Evolutionary conservation across 257 asterid genomes (phyloP), one percentile per base, ranked within the genome.

Genomic region (Buddleja alternifolia): DNA sequence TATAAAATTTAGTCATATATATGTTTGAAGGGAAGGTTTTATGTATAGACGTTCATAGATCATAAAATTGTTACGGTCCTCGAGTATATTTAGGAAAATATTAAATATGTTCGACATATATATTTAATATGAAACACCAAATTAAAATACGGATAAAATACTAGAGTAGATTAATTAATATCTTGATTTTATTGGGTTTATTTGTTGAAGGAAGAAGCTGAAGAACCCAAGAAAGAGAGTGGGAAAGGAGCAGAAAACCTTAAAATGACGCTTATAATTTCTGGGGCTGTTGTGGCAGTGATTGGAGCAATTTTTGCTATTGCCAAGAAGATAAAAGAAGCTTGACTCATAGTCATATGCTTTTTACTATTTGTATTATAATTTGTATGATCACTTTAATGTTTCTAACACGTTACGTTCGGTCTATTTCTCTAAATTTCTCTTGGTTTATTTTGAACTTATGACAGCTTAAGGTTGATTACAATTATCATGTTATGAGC

Each of bases 271-370:
- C 73, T 88, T 7, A 1, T 85, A 16, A 60, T 88, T 14, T 78
- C 91, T 12, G 91, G 88, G 23, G 84, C 40, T 39, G 83, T 60
- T 66, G 73, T 85, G 29, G 90, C 90, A 16, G 78, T 80, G 0
- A 10, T 83, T 53, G 95, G 90, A 56, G 87, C 80, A n/a, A 41
- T 88, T 57, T 69, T 82, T 44, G 90, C 84, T 12, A 50, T 83
- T 0, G 69, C 58, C 9, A 82, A 77, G 78, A 83, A 82, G 80
- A 70, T 76, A 1, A 88, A 60, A 75, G 77, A 68, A 54, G 73
- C 86, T 54, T 61, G 32, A 21, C 6, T 3, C 3, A 0, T 29
- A 8, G 7, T 15, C 34, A 0, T 12, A n/a, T 25, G 36, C 20
- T 14, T 7, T 58, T 10, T 10, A 39, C 60, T 10, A 66, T 21